Percentiles rank a stretch among this genome's conserved stretches.
These are phyloP conservation scores for Aspergillus bombycis DNA, from an alignment of 2,329 filamentous ascomycete genomes.

Conservation along the genomic window DNA sequence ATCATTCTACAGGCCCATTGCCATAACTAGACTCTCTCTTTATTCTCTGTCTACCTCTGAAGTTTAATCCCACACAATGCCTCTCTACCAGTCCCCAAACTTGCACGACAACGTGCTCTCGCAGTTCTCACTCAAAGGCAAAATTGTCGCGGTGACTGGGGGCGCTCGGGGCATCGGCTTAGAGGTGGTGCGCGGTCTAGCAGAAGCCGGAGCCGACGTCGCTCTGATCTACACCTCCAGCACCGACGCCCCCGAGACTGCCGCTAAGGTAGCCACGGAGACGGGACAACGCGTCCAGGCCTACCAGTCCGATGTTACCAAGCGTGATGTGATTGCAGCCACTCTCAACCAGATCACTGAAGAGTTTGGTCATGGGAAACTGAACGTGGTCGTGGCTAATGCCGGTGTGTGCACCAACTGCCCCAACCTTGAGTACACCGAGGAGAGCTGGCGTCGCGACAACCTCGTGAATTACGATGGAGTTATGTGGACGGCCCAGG, in stretches of 20 bases:
- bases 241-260: not conserved
- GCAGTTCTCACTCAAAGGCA: conserved; percentile 26
- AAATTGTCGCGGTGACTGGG: conserved; percentile 26
- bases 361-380: conserved; percentile 24
- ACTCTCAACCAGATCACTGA: conserved; percentile 18
- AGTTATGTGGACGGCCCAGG: conserved; percentile 17
- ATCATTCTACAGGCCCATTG: no score
- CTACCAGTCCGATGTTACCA: conserved; percentile 6
- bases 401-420: conserved; percentile 30
- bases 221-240: conserved; percentile 2
- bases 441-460: conserved; percentile 29
- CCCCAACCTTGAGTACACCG: conserved; percentile 29
- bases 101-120: conserved; percentile 18
- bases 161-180: conserved; percentile 25
- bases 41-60: not conserved
- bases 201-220: conserved; percentile 7
- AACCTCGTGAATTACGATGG: conserved; percentile 29
- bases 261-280: not conserved
- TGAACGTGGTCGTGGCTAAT: conserved; percentile 36
- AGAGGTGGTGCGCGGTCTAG: conserved; percentile 15
- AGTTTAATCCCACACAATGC: conserved; percentile 12
- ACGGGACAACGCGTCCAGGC: not conserved
- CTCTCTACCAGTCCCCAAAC: conserved; percentile 19
- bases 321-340: not conserved
- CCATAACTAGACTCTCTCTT: not conserved